Evolutionary conservation across 2,329 filamentous ascomycete species (phyloP).

Genomic region (Cladophialophora chaetospira): DNA sequence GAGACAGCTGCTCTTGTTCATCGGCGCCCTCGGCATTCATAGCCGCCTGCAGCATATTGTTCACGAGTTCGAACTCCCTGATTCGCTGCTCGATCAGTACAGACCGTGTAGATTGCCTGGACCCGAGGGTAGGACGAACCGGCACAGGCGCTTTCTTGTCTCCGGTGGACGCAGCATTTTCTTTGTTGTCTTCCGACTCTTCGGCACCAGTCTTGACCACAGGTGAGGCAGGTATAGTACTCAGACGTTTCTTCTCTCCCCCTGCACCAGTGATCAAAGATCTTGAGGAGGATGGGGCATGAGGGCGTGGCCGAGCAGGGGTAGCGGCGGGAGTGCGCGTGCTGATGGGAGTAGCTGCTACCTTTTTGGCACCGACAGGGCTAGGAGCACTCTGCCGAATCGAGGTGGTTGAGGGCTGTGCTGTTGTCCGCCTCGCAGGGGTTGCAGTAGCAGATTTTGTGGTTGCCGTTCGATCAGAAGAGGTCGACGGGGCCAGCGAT

Average conservation of each 20-base stretch:
- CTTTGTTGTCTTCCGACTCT: constrained; percentile 35
- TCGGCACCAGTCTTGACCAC: constrained; percentile 37
- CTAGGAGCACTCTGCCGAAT: constrained; percentile 41
- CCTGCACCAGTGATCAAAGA: constrained; percentile 28
- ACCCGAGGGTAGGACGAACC: constrained; percentile 28
- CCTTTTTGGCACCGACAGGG: constrained; percentile 39
- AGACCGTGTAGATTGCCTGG: constrained; percentile 35
- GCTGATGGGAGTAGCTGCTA: constrained; percentile 33
- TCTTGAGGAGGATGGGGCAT: constrained; percentile 32
- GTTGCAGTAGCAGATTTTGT: constrained; percentile 21
- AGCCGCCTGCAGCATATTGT: constrained; percentile 36
- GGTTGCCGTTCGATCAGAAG: constrained; percentile 30
- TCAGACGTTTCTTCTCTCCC: constrained; percentile 42
- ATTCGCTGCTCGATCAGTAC: constrained; percentile 36
- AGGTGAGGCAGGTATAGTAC: constrained; percentile 38
- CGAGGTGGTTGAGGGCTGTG: constrained; percentile 11
- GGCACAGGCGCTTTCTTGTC: constrained; percentile 7
- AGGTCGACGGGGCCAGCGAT: constrained; percentile 45
- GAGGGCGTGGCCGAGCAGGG: constrained; percentile 35
- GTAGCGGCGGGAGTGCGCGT: constrained; percentile 33
- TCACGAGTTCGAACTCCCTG: constrained; percentile 36
- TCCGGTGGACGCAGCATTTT: constrained; percentile 12
- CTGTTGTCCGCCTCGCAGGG: constrained; percentile 21
- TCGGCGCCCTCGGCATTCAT: constrained; percentile 36
- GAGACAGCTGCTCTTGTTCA: constrained; percentile 31